These are phyloP conservation scores for Phytophthora crassamura DNA, from an alignment of 352 stramenopile species.

Conservation along the genomic window DNA sequence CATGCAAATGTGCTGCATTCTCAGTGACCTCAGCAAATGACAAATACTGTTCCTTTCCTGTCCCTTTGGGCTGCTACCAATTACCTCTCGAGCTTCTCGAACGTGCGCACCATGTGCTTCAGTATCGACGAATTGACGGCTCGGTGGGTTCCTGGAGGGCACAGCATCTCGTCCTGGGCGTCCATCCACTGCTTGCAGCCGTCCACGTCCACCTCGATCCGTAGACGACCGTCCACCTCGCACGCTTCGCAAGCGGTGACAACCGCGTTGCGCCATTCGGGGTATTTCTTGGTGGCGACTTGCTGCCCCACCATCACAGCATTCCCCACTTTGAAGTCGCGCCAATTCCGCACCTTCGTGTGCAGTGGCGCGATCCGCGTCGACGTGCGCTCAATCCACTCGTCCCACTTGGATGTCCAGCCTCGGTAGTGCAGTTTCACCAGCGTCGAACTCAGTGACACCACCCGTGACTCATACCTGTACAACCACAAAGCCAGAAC, in stretches of 20 bases:
- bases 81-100: not conserved
- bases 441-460: conserved; percentile 51
- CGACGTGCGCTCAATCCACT: conserved; percentile 94
- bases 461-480: conserved; percentile 67
- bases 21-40: too few species aligned
- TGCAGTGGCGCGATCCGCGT: conserved; percentile 93
- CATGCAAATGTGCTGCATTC: too few species aligned
- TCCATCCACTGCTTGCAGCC: conserved; percentile 55
- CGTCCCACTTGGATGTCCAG: conserved; percentile 97
- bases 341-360: conserved; percentile 79
- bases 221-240: conserved; percentile 38
- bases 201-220: conserved; percentile 51
- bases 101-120: conserved; percentile 24
- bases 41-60: too few species aligned
- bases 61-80: too few species aligned
- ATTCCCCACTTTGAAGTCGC: conserved; percentile 58
- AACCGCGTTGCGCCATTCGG: conserved; percentile 67
- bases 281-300: conserved; percentile 40
- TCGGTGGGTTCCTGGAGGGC: conserved; percentile 64
- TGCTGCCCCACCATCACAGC: conserved; percentile 55
- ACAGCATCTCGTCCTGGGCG: conserved; percentile 70
- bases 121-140: conserved; percentile 43
- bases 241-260: conserved; percentile 38
- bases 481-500: conserved; percentile 2
- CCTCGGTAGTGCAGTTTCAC: conserved; percentile 96